Evolutionary conservation across 768 basidiomycete genomes (phyloP), one percentile per base, ranked within the genome.

Genomic region (Phanerochaete carnosa): DNA sequence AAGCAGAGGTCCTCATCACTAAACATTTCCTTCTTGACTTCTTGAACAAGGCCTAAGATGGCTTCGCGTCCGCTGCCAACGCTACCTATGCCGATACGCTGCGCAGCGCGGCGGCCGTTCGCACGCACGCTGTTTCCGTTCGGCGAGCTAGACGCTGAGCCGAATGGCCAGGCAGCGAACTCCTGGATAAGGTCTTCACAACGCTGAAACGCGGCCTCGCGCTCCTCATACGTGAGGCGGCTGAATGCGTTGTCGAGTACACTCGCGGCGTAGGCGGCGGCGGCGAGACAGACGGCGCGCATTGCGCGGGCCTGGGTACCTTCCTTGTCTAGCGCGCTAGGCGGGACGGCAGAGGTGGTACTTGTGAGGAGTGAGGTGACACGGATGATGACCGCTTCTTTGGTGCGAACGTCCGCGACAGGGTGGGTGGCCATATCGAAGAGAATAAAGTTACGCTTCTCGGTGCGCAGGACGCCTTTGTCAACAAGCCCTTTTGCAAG

Each of bases 341-440:
- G 79, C 0, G 94, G 94, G 6, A 98, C 79, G 32, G 90, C 84
- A 26, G 91, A 81, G 3, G 95, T 96, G 3, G 88, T 86, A 2
- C 90, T 81, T 11, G 94, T 94, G 68, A 98, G 82, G 25, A 98
- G 83, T 15, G 86, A 73, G 50, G 92, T 82, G 29, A 89, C 81
- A 32, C 95, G 89, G 15, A 79, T 74, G 70, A 98, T 80, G 68
- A 98, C 84, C 60, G 82, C 80, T 70, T 95, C 94, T 71, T 98
- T 98, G 9, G 88, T 88, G 60, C 92, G 89, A 13, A 92, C 83
- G 74, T 98, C 95, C 7, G 95, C 93, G 53, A 98, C 91, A 1
- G 96, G 97, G 73, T 99, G 96, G 0, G 96, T 99, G 19, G 97
- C 96, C 96, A 99, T 99, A 78, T 99, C 96, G 76, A 99, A 99